These are phyloP conservation scores for Globisporangium cystogenes DNA, from an alignment of 352 stramenopile species.

Conservation along the genomic window DNA sequence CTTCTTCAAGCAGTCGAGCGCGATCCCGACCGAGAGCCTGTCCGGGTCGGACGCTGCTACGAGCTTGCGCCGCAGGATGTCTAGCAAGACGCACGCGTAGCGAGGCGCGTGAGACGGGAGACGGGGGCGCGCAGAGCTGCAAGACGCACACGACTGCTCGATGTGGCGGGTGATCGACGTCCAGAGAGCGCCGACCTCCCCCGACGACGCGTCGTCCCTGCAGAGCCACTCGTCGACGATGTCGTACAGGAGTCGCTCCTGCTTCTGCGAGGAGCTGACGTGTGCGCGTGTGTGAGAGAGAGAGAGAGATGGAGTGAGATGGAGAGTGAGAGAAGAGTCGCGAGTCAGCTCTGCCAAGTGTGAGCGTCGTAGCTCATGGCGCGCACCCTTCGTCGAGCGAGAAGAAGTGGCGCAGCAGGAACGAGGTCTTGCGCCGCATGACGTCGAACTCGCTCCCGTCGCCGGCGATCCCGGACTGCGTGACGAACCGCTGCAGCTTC, in stretches of 20 bases:
- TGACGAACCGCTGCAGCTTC: slow-evolving; percentile 40
- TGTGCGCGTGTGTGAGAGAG: neutral
- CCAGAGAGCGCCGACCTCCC: slow-evolving; percentile 53
- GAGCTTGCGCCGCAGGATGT: slow-evolving; percentile 53
- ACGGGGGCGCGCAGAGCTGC: too few species aligned
- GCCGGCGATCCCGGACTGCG: slow-evolving; percentile 24
- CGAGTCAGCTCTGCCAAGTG: neutral
- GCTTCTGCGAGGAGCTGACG: slow-evolving; percentile 12
- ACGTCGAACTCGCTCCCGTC: slow-evolving; percentile 40
- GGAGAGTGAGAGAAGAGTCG: too few species aligned
- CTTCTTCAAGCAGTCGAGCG: slow-evolving; percentile 67
- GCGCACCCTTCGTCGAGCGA: slow-evolving; percentile 26
- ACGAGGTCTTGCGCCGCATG: slow-evolving; percentile 57
- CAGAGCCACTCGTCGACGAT: slow-evolving; percentile 62
- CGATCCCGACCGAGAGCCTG: slow-evolving; percentile 47
- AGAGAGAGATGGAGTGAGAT: too few species aligned
- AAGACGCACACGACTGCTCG: slow-evolving; percentile 54
- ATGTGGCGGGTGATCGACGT: slow-evolving; percentile 60
- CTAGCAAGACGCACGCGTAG: slow-evolving; percentile 13
- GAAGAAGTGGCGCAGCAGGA: slow-evolving; percentile 72
- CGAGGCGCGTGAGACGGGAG: too few species aligned
- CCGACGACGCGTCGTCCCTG: slow-evolving; percentile 24
- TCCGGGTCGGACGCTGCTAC: slow-evolving; percentile 38
- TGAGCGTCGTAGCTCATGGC: neutral
- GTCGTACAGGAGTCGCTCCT: slow-evolving; percentile 49